Evolutionary conservation across 2,329 filamentous ascomycete genomes (phyloP).

Genomic region (Cytospora piceae): DNA sequence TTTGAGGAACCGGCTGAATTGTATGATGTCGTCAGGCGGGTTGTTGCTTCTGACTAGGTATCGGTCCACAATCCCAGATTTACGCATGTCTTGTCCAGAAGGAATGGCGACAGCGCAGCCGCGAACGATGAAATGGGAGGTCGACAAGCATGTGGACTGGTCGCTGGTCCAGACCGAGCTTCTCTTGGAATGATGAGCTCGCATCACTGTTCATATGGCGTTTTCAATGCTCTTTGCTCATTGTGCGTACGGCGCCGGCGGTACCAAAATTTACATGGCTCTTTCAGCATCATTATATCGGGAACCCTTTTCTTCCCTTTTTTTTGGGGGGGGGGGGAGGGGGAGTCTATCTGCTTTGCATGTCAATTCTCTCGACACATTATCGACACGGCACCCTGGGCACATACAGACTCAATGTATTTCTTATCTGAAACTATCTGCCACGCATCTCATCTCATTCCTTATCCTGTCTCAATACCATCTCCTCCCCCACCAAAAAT

Average conservation of each 20-base stretch:
- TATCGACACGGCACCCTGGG: not conserved
- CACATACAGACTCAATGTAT: not conserved
- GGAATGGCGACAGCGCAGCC: not conserved
- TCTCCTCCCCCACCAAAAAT: not conserved
- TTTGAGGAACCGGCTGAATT: constrained; percentile 79
- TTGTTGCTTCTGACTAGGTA: constrained; percentile 25
- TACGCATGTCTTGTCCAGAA: not conserved
- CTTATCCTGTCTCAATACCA: not conserved
- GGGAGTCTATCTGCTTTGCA: not conserved
- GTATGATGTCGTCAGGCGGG: constrained; percentile 43
- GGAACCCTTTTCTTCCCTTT: not conserved
- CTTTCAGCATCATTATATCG: not conserved
- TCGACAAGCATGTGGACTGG: not conserved
- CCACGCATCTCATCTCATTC: not conserved
- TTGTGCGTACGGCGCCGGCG: not conserved
- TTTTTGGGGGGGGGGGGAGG: too few species aligned
- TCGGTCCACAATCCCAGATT: not conserved
- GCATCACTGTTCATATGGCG: too few species aligned
- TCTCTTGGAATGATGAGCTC: not conserved
- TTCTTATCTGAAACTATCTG: not conserved
- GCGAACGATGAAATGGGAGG: not conserved
- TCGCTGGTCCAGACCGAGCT: not conserved
- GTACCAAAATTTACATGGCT: not conserved
- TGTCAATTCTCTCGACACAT: not conserved
- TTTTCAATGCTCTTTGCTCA: not conserved